Conservation (phyloP, 306 rosid genomes). For the Geum urbanum region DNA sequence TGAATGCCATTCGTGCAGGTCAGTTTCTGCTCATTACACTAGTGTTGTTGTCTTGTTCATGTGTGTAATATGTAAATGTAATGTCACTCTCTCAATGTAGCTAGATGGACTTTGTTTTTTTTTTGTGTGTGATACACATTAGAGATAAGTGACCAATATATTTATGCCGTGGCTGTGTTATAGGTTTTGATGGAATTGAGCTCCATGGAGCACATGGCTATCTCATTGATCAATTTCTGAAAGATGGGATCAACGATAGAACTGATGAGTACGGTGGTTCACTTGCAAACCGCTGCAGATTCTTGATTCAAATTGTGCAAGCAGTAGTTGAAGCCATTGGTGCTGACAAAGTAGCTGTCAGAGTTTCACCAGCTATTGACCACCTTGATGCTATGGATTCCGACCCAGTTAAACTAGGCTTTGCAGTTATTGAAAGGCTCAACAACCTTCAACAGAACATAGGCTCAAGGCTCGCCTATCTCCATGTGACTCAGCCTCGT, state of each 20-base stretch:
- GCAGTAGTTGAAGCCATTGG: conserved; percentile 66
- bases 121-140: neutral
- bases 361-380: conserved; percentile 91
- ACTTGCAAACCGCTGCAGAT: conserved; percentile 55
- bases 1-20: conserved; percentile 78
- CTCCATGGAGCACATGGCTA: conserved; percentile 94
- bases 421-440: conserved; percentile 69
- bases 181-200: conserved; percentile 95
- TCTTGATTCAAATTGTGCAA: conserved; percentile 54
- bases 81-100: neutral
- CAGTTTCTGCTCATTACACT: neutral
- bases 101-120: neutral
- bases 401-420: conserved; percentile 62
- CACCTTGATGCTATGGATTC: conserved; percentile 89
- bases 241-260: conserved; percentile 49
- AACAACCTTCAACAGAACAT: conserved; percentile 57
- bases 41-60: too few relatives aligned
- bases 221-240: conserved; percentile 50
- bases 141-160: neutral
- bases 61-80: neutral
- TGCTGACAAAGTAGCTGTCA: conserved; percentile 49
- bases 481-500: conserved; percentile 88
- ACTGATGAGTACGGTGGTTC: conserved; percentile 74
- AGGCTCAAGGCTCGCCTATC: conserved; percentile 59
- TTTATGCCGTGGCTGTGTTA: neutral